A percentile compares a stretch with the other conserved stretches of the same genome.
These are phyloP conservation scores for Ormosia semicastrata DNA, from an alignment of 306 rosid species.

Conservation along the genomic window DNA sequence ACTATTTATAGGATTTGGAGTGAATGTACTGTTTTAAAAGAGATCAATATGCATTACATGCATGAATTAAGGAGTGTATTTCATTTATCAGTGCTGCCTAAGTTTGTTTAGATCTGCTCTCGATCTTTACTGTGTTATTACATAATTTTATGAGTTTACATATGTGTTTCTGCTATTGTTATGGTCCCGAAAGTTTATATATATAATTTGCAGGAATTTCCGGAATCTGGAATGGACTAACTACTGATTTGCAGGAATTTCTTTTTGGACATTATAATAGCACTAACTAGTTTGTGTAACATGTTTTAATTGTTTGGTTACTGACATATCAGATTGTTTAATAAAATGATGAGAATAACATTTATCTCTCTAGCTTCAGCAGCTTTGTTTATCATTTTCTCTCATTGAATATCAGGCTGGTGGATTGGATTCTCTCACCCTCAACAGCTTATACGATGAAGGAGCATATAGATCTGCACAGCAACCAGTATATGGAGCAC, in stretches of 20 bases:
- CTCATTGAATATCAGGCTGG: slow-evolving; percentile 58
- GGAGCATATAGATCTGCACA: slow-evolving; percentile 70
- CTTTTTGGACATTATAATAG: background rate
- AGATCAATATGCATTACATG: background rate
- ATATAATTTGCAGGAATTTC: no score
- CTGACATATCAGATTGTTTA: background rate
- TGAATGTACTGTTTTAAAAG: background rate
- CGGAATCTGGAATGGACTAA: no score
- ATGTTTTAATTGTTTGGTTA: background rate
- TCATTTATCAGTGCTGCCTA: background rate
- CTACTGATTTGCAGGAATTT: background rate
- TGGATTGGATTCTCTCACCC: slow-evolving; percentile 75
- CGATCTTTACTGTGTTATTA: background rate
- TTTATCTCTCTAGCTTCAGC: background rate
- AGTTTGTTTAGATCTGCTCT: no score
- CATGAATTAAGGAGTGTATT: background rate
- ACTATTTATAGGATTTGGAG: no score
- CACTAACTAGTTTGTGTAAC: background rate
- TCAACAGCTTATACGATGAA: slow-evolving; percentile 67
- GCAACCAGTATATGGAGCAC: slow-evolving; percentile 67
- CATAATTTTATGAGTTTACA: background rate
- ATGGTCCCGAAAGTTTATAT: background rate
- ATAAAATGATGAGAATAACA: background rate
- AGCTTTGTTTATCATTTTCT: background rate
- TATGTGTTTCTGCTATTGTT: background rate